Evolutionary conservation across 306 rosid species (phyloP).

Genomic region (Alnus rubra): DNA sequence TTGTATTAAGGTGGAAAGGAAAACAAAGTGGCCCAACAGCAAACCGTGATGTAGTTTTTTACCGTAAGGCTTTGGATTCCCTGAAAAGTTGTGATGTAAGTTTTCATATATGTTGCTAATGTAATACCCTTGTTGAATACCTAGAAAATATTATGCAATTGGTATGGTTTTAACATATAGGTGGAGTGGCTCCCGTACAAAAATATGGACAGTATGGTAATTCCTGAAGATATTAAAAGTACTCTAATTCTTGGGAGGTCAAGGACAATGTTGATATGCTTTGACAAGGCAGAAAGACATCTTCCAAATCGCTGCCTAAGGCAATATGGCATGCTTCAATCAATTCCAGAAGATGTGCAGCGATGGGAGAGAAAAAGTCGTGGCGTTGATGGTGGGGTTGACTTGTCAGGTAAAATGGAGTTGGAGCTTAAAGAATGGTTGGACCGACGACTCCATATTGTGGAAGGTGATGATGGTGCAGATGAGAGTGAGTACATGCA

Average conservation of each 20-base stretch:
- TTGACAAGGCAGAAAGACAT: conserved; percentile 99
- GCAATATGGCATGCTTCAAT: conserved; percentile 85
- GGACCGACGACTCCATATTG: conserved; percentile 66
- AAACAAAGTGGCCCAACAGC: conserved; percentile 97
- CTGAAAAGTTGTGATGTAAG: conserved; percentile 83
- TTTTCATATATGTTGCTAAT: conserved; percentile 24
- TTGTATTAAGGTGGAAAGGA: conserved; percentile 97
- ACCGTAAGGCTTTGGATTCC: conserved; percentile 94
- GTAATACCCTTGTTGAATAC: conserved; percentile 13
- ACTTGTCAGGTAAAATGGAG: conserved; percentile 94
- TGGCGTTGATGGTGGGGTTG: conserved; percentile 99
- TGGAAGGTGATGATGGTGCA: conserved; percentile 65
- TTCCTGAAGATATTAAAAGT: conserved; percentile 80
- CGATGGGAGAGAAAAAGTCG: conserved; percentile 99
- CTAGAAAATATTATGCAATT: conserved; percentile 27
- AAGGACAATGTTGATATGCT: conserved; percentile 91
- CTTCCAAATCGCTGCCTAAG: conserved; percentile 90
- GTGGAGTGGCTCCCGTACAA: conserved; percentile 99
- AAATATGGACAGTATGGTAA: conserved; percentile 73
- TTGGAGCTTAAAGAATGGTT: conserved; percentile 85
- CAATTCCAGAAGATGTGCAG: conserved; percentile 86
- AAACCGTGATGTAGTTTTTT: conserved; percentile 94
- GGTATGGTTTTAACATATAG: conserved; percentile 45
- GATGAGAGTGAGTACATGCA: conserved; percentile 90
- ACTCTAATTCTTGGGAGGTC: conserved; percentile 80